Evolutionary conservation across 345 rosid species (phyloP), one percentile per base, ranked within the genome.

Genomic region (Limnanthes douglasii): DNA sequence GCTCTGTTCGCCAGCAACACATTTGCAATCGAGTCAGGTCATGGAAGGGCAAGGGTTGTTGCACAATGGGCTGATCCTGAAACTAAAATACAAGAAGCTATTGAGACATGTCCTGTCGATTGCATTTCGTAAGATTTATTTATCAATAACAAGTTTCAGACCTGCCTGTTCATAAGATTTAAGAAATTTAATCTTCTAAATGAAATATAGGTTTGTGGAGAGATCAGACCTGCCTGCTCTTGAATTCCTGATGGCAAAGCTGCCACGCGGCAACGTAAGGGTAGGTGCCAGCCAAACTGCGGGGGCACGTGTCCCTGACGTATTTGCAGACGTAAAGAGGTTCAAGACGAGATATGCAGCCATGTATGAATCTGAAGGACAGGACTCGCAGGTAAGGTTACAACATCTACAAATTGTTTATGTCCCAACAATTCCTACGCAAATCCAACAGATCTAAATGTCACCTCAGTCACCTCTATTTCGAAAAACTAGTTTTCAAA

Each of bases 51-150:
- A 0, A 60, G 97, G 32, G 95, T 73, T 15, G 90, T 88, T 5
- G 93, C 78, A 18, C 97, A 82, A 43, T 82, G 97, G 97, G 97
- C 95, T 46, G 95, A 88, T 49, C 72, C 93, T 19, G 78, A 72
- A 43, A 19, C 60, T 53, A 78, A 67, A 53, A 75, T 88, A 59
- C 57, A 53, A 19, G 72, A 76, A 10, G 88, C 97, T 10, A 82
- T 88, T 0, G 78, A 75, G 24, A 45, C 86, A 4, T 82, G 97
- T 18, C 93, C 95, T 0, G 64, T 88, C 16, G 88, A 88, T 33
- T 82, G 95, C 62, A 88, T 88, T 43, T 73, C 86, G 90, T 88
- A 46, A 66, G 70, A 8, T 39, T 45, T 31, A n/a, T n/a, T n/a
- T n/a, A n/a, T n/a, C n/a, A n/a, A n/a, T n/a, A n/a, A n/a, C n/a